phyloP scores from a whole-genome alignment of 768 basidiomycete species.

The Artomyces pyxidatus region DNA sequence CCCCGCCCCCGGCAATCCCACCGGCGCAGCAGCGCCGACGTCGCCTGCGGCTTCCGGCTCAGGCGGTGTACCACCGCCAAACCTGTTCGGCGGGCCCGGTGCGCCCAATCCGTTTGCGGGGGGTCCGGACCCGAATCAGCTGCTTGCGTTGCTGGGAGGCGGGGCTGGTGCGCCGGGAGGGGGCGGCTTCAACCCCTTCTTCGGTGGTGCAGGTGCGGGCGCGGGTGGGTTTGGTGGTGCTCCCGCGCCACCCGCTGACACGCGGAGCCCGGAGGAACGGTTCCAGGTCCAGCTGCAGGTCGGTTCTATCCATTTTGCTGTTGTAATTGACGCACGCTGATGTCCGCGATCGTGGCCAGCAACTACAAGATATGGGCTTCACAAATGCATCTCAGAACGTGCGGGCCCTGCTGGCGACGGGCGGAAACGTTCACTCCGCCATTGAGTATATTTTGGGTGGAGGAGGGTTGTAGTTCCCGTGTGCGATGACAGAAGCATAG shows the following conservation, averaged over 20 bases:
- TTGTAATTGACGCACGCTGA: neutral
- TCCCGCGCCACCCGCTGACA: conserved; percentile 50
- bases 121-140: conserved; percentile 33
- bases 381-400: conserved; percentile 85
- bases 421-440: conserved; percentile 87
- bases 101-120: neutral
- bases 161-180: conserved; percentile 21
- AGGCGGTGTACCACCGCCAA: conserved; percentile 11
- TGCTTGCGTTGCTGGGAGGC: conserved; percentile 33
- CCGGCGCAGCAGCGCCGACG: conserved; percentile 21
- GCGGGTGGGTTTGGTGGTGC: conserved; percentile 20
- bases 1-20: conserved; percentile 57
- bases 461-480: conserved; percentile 62
- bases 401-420: conserved; percentile 82
- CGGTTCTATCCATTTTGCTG: conserved; percentile 12
- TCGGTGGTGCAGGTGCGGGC: conserved; percentile 13
- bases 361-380: conserved; percentile 95
- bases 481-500: no score
- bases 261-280: conserved; percentile 80
- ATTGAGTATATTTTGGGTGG: conserved; percentile 89
- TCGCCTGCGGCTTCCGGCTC: conserved; percentile 13
- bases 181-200: conserved; percentile 18
- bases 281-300: conserved; percentile 86
- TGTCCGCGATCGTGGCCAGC: conserved; percentile 34
- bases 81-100: conserved; percentile 8